A percentile compares a stretch with the other conserved stretches of the same genome.
phyloP scores from a whole-genome alignment of 2,329 filamentous ascomycete species.

The Fusarium veterinarium region DNA sequence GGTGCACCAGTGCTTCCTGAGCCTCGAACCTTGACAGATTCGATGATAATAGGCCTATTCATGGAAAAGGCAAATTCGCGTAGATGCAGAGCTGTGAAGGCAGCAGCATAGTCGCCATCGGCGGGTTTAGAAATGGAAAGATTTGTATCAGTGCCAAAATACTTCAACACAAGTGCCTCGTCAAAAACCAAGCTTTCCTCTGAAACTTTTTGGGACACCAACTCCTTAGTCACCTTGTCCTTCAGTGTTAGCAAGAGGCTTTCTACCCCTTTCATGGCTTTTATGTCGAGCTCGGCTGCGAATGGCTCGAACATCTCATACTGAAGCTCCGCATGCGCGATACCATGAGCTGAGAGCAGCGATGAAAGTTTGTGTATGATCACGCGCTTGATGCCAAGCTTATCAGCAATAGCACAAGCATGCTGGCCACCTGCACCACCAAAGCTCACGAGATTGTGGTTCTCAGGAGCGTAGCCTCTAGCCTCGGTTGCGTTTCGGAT shows the following conservation, averaged over 20 bases:
- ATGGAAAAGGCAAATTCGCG: conserved; percentile 57
- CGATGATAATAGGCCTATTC: conserved; percentile 52
- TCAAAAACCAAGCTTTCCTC: conserved; percentile 53
- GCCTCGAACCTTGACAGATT: conserved; percentile 50
- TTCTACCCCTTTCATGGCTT: conserved; percentile 23
- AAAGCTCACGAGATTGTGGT: conserved; percentile 56
- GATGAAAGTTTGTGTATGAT: conserved; percentile 57
- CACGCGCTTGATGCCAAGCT: conserved; percentile 54
- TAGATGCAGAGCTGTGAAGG: conserved; percentile 52
- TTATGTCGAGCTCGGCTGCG: conserved; percentile 34
- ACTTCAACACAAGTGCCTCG: conserved; percentile 59
- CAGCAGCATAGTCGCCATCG: conserved; percentile 51
- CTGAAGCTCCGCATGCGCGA: conserved; percentile 55
- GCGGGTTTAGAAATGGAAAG: conserved; percentile 57
- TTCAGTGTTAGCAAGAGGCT: conserved; percentile 44
- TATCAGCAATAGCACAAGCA: conserved; percentile 54
- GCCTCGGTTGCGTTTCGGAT: conserved; percentile 80
- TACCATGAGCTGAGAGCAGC: conserved; percentile 58
- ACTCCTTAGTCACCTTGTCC: conserved; percentile 50
- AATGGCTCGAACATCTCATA: conserved; percentile 51
- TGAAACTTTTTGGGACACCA: conserved; percentile 55
- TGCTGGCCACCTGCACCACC: conserved; percentile 78
- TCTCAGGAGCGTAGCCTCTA: conserved; percentile 47
- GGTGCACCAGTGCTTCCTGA: conserved; percentile 1
- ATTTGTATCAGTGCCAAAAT: conserved; percentile 56